Base-by-base conservation (phyloP, 352 stramenopile species). In the Poterioochromonas sp. region DNA sequence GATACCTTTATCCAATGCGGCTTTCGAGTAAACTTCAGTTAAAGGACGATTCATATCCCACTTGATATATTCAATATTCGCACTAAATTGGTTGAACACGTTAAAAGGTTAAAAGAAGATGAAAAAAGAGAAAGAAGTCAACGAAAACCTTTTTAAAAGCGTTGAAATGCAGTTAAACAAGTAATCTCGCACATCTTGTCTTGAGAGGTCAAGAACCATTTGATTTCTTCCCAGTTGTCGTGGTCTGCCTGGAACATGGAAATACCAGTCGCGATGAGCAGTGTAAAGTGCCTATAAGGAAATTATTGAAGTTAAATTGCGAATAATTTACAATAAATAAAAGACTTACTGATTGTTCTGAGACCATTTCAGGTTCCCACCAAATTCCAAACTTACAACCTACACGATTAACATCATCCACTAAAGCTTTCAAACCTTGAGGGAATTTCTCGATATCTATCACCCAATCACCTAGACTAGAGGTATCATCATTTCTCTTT, bases 31-130 rank as follows among this genome's bases (percentile, higher is more conserved):
- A 71, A 71, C 32, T n/a, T 71, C 62, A 26, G 62, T 71, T 29
- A 71, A 71, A 26, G 62, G 62, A 35, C 62, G 15, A 47, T 71
- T 71, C 62, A 71, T 71, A 71, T 71, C 62, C 62, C 62, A 71
- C 41, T 71, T 71, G 39, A 71, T 47, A 29, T 71, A 71, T 29
- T 71, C 62, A 29, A 71, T 71, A 29, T 71, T 71, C 32, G 62
- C 62, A 44, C 62, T 62, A 62, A 32, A 34, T 32, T 51, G 18
- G 18, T 51, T 20, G 5, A 51, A 51, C 18, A 51, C 18, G 18
- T 20, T 51, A 51, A 51, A 51, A 51, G 5, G 43, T 51, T 51
- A 51, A 51, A 20, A 51, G 5, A 20, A 18, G 5, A 51, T 51
- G 43, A 20, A 20, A 51, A 51, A 5, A 51, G 5, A 18, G n/a